Percentiles rank a stretch among this genome's conserved stretches.
Evolutionary conservation across 2,329 filamentous ascomycete genomes (phyloP).

Genomic region (Myriosclerotinia scirpicola): DNA sequence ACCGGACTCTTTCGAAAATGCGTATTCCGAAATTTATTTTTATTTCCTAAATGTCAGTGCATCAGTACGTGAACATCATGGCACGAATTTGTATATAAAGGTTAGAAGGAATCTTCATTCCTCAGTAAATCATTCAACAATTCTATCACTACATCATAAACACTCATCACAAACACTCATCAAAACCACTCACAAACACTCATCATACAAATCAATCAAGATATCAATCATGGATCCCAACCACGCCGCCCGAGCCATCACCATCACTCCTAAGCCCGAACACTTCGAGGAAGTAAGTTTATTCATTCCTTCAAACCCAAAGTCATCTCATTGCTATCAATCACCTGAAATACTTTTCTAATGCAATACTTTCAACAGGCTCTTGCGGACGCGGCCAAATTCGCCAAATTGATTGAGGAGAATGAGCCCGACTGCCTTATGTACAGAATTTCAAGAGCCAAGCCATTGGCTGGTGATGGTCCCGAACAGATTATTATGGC

Average conservation of each 20-base stretch:
- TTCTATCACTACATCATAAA: no score
- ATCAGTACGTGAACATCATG: not conserved
- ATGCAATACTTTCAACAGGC: slow-evolving; percentile 1
- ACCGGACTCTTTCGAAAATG: not conserved
- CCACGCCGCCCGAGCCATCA: not conserved
- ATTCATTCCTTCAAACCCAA: not conserved
- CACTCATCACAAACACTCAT: not conserved
- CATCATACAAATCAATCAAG: not conserved
- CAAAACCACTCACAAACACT: not conserved
- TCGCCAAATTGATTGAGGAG: not conserved
- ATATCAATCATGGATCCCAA: slow-evolving; percentile 8
- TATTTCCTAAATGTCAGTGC: not conserved
- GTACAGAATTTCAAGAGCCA: slow-evolving; percentile 12
- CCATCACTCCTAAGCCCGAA: slow-evolving; percentile 14
- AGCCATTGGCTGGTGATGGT: slow-evolving; percentile 4
- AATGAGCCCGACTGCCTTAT: slow-evolving; percentile 7
- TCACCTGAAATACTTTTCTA: not conserved
- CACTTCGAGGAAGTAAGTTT: slow-evolving; percentile 4
- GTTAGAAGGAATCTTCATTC: not conserved
- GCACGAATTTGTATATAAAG: slow-evolving; percentile 9
- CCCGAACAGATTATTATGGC: slow-evolving; percentile 18
- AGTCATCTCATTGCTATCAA: not conserved
- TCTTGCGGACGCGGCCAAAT: not conserved
- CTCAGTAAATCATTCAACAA: not conserved
- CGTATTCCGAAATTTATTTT: not conserved